Conservation (phyloP, 1,284 basidiomycete species). For the Austroboletus niveus region DNA sequence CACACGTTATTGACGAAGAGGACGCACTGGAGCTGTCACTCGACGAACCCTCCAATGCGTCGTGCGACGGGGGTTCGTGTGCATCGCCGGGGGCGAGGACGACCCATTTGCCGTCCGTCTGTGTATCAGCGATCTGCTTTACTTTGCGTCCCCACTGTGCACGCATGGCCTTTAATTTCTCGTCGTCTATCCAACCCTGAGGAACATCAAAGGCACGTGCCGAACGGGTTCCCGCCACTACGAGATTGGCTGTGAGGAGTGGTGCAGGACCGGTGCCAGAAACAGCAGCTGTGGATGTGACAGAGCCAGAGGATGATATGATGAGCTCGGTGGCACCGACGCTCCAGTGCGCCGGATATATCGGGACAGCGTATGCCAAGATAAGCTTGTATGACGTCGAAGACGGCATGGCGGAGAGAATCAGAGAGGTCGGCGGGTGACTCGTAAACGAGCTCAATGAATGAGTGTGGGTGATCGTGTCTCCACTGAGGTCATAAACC, state of each 20-base stretch:
- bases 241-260: slow-evolving; percentile 33
- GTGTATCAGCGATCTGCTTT: slow-evolving; percentile 58
- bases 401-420: slow-evolving; percentile 56
- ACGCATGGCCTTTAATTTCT: slow-evolving; percentile 57
- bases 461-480: slow-evolving; percentile 52
- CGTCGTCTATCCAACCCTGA: slow-evolving; percentile 66
- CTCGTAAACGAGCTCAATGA: slow-evolving; percentile 72
- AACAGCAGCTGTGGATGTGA: slow-evolving; percentile 16
- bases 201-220: slow-evolving; percentile 68
- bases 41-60: slow-evolving; percentile 10
- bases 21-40: slow-evolving; percentile 23
- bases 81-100: slow-evolving; percentile 64
- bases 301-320: slow-evolving; percentile 42
- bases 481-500: slow-evolving; percentile 61
- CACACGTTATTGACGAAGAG: slow-evolving; percentile 27
- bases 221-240: slow-evolving; percentile 55
- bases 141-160: slow-evolving; percentile 78
- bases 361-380: slow-evolving; percentile 69
- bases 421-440: slow-evolving; percentile 68
- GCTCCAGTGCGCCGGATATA: slow-evolving; percentile 78
- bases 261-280: slow-evolving; percentile 6
- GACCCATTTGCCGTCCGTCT: slow-evolving; percentile 83
- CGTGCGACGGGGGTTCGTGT: slow-evolving; percentile 7
- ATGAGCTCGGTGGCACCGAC: slow-evolving; percentile 74
- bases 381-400: slow-evolving; percentile 65